Base-by-base conservation (phyloP, 2,329 filamentous ascomycete species). In the Domatiomyces catenatus region DNA sequence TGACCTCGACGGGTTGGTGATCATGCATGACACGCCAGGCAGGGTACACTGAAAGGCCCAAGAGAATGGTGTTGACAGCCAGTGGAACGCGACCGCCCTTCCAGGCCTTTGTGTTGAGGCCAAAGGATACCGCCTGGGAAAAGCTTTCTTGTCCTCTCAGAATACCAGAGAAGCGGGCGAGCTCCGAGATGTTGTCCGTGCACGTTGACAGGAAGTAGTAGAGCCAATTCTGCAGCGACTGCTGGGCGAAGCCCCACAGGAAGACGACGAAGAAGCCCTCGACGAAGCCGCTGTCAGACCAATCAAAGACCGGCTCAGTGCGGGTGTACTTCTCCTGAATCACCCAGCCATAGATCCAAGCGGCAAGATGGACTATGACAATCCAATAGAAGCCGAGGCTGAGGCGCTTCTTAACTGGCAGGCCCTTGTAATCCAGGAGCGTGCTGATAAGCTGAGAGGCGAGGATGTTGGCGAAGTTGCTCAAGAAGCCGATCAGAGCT, bases 171-270 rank as follows among this genome's bases (percentile, higher is more conserved):
- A 69, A 66, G 1, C 70, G 65, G 44, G 61, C 59, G 2, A 65
- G 55, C 54, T 79, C 74, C 0, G 73, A 74, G 51, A 77, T 75
- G 47, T 76, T 75, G 48, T 77, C 71, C 0, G 74, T 76, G 64
- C 71, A 76, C 4, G 70, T 75, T 0, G 74, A 71, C 1, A 78
- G 62, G 17, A 78, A 63, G 69, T 1, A 86, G 66, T 85, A 84
- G 7, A 85, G 64, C 61, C 80, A 86, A 55, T 86, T 71, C 61
- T 86, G 86, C 62, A 86, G 86, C 5, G 84, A 57, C 64, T 86
- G 82, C 57, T 86, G 86, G 0, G 79, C 76, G 8, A 76, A 66
- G 0, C 79, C 78, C 57, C 83, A 72, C 56, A 86, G 75, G 5
- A 86, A 60, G 62, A 83, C 85, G 18, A 84, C 69, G 0, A 73